These are phyloP conservation scores for Salix brachista DNA, from an alignment of 345 rosid species.

Conservation along the genomic window DNA sequence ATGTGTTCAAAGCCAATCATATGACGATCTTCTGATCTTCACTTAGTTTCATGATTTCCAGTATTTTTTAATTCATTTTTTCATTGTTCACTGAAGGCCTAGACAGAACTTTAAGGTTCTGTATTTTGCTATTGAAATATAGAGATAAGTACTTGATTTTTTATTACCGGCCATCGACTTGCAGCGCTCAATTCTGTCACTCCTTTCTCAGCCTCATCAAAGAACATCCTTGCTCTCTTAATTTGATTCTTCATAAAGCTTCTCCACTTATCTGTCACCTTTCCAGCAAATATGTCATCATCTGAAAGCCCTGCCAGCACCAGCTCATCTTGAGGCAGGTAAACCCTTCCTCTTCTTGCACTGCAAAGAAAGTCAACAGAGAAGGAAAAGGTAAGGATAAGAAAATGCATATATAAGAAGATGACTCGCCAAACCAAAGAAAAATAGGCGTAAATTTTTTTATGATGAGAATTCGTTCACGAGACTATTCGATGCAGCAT, in stretches of 20 bases:
- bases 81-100: neutral
- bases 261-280: slow-evolving; percentile 74
- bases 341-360: slow-evolving; percentile 69
- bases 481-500: neutral
- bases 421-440: neutral
- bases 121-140: neutral
- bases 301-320: slow-evolving; percentile 69
- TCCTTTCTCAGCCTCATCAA: slow-evolving; percentile 80
- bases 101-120: neutral
- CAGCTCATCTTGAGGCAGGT: slow-evolving; percentile 75
- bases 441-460: neutral
- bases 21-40: neutral
- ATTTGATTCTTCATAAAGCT: slow-evolving; percentile 78
- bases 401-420: too few species aligned
- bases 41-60: neutral
- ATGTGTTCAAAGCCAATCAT: neutral
- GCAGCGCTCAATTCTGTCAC: slow-evolving; percentile 61
- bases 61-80: neutral
- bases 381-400: neutral
- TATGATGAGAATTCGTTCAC: neutral
- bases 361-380: slow-evolving; percentile 16
- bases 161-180: slow-evolving; percentile 86
- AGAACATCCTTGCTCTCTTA: slow-evolving; percentile 79
- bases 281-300: slow-evolving; percentile 65
- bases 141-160: slow-evolving; percentile 1